Evolutionary conservation across 257 asterid genomes (phyloP), one percentile per base, ranked within the genome.

Genomic region (Striga asiatica): DNA sequence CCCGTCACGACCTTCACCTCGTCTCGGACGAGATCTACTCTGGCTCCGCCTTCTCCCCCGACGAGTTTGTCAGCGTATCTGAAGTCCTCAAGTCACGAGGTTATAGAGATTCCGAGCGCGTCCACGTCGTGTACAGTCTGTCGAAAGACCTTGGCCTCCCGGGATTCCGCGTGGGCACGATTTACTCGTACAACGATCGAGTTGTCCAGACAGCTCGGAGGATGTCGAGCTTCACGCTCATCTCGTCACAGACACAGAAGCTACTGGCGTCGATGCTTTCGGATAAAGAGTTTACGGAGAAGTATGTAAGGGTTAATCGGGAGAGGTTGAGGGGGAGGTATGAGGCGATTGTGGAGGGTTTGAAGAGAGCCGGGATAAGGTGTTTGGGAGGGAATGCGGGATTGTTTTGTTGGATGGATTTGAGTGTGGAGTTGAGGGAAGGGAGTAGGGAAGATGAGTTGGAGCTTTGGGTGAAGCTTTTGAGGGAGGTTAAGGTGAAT

Each of bases 1-100:
- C 59, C 0, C 4, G 6, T 0, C 66, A 60, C 2, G 72, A 74
- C 73, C 74, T 78, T 60, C 84, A 78, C 11, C 81, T 78, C 22
- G 56, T 78, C 56, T 78, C 84, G 0, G 84, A 78, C 34, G 84
- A 78, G 24, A 78, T 78, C 58, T 78, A 78, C 60, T 78, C 84
- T 2, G 84, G 84, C 0, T 78, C 84, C 0, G 67, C 84, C 0
- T 78, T 78, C 71, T 78, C 78, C 1, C 64, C 66, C 5, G 70
- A 57, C 3, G 81, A 74, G 38, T 78, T 78, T 27, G 60, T 78
- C 20, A 74, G 84, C 72, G 17, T 78, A 1, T 74, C 84, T 0
- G 81, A 74, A 25, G 23, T 78, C 1, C 77, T 78, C 0, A 76
- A 68, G 58, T 51, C 71, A 0, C 17, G 60, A 2, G 8, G 16